A percentile compares a stretch with the other conserved stretches of the same genome.
phyloP scores from a whole-genome alignment of 257 asterid species.

The Eustoma russellianum region DNA sequence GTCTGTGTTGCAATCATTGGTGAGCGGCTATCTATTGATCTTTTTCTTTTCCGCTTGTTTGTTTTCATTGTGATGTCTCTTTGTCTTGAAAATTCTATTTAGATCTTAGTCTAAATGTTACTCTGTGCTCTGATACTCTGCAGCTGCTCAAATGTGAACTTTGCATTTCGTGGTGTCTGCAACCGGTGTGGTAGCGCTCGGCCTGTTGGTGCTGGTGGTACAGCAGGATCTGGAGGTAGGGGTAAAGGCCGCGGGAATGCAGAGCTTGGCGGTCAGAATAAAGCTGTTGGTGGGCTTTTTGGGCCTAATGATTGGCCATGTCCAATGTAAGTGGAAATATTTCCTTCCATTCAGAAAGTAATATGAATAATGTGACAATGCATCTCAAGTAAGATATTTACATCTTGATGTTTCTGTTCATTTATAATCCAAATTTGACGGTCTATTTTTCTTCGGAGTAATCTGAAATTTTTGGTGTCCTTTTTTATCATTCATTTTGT shows the following conservation, averaged over 20 bases:
- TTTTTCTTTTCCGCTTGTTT: conserved; percentile 5
- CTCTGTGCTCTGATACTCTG: conserved; percentile 6
- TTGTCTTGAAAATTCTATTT: conserved; percentile 3
- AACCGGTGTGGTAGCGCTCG: conserved; percentile 98
- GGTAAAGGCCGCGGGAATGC: conserved; percentile 77
- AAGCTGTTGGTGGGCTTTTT: conserved; percentile 70
- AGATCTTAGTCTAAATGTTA: no score
- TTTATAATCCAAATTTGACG: no score
- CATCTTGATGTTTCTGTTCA: not conserved
- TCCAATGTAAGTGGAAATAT: conserved; percentile 63
- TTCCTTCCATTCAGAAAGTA: not conserved
- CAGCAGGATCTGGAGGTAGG: conserved; percentile 74
- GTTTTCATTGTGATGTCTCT: conserved; percentile 10
- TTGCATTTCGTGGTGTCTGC: conserved; percentile 98
- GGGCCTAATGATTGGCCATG: conserved; percentile 99
- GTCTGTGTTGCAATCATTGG: conserved; percentile 99
- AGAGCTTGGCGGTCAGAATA: conserved; percentile 56
- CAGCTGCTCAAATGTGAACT: conserved; percentile 95
- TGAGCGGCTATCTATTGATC: conserved; percentile 89
- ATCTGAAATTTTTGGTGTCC: no score
- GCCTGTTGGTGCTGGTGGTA: conserved; percentile 78
- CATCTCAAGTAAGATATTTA: not conserved
- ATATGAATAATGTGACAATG: not conserved
- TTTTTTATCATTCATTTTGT: no score
- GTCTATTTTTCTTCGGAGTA: no score